A percentile compares a stretch with the other conserved stretches of the same genome.
These are phyloP conservation scores for Spergularia azorica DNA, from an alignment of 179 eudicot species.

Conservation along the genomic window DNA sequence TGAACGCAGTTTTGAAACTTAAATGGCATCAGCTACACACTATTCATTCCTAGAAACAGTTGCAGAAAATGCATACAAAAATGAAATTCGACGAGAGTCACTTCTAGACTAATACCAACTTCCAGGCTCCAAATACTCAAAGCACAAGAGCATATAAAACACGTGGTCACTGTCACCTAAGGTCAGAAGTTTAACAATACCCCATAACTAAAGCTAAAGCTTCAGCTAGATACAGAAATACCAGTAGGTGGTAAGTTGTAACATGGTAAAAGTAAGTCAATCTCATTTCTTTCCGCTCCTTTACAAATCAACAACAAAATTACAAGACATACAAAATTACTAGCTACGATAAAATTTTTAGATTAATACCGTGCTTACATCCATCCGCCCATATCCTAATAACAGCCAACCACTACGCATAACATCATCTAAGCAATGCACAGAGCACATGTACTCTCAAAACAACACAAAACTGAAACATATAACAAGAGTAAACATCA, in stretches of 20 bases:
- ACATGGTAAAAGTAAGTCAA: too few relatives aligned
- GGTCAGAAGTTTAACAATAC: background rate
- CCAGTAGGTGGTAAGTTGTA: background rate
- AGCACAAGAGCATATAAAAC: background rate
- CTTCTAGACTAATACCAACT: background rate
- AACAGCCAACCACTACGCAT: background rate
- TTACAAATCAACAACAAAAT: background rate
- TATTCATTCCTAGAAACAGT: background rate
- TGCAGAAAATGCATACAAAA: background rate
- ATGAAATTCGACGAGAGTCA: background rate
- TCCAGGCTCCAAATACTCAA: background rate
- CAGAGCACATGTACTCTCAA: background rate
- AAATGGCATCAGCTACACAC: background rate
- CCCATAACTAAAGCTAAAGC: background rate
- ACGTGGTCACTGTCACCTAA: background rate
- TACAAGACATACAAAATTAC: background rate
- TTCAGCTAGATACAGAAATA: background rate
- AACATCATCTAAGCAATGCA: background rate
- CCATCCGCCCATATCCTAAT: background rate
- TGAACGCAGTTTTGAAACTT: slow-evolving; percentile 5
- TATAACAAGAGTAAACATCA: too few relatives aligned
- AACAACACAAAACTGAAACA: background rate
- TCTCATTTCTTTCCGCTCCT: background rate
- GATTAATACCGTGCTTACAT: background rate
- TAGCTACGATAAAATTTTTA: background rate